Base-by-base conservation (phyloP, 1,284 basidiomycete genomes). In the Apiotrichum gracile region DNA sequence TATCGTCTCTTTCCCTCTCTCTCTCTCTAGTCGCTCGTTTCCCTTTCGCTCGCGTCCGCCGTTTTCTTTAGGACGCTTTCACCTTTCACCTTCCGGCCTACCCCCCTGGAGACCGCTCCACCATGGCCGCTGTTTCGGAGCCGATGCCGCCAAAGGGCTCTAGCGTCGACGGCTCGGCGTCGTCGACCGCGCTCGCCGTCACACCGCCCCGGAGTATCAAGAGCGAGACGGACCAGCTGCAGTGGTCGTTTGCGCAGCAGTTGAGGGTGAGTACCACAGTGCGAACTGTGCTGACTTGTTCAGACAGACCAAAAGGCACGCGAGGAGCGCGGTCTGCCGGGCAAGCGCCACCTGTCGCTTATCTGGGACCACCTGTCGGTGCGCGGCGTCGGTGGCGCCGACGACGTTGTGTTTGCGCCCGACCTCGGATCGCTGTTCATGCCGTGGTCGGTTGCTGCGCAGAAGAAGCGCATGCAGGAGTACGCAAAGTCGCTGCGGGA, bases 321-420 rank as follows among this genome's bases (percentile, higher is more conserved):
- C 19, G 24, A 22, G 7, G 52, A 49, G 5, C 52, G 52, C 24
- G 56, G 52, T 5, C 41, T 57, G 13, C 44, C 45, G 1, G 37
- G 49, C 0, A 54, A 38, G 19, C 58, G 35, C 38, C 57, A 63
- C 16, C 54, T 72, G 21, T 48, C 62, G 4, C 58, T 72, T 2
- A 61, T 66, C 5, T 68, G 63, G 52, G 52, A 67, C 46, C 55
- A 69, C 53, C 64, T 72, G 10, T 66, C 61, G 3, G 61, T 72
- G 4, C 58, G 68, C 26, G 69, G 69, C 2, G 50, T 55, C 21
- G 69, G 68, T n/a, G 64, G 65, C 4, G 61, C 64, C 21, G 66
- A 67, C 49, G 67, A 70, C 31, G 64, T 72, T n/a, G 57, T 56
- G 19, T 70, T 68, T 37, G 67, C 59, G 2, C 64, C 68, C 6